Base-by-base conservation (phyloP, 345 rosid genomes). In the Heritiera littoralis region DNA sequence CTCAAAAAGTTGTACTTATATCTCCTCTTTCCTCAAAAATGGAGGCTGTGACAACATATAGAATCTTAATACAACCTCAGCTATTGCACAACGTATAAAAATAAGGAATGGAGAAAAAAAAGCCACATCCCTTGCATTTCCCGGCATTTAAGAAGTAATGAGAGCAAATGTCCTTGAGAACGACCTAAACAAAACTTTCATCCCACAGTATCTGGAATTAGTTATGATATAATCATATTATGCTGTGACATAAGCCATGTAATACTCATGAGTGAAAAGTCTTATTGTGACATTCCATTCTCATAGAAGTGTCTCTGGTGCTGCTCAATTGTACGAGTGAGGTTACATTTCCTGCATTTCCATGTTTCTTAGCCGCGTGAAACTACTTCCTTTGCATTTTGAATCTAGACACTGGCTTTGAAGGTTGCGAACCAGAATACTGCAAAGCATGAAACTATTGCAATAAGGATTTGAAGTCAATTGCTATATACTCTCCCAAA, bases 381-480 rank as follows among this genome's bases (percentile, higher is more conserved):
- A 67, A 51, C 89, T 95, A 90, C 68, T 80, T 87, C 81, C 97
- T 89, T 77, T 83, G 91, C 88, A 89, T 84, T 87, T 86, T 93
- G 86, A 93, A 95, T 86, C 95, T 90, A 74, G 99, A 95, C 75
- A 91, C 81, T 7, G 91, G 97, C 83, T 85, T 92, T 14, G 95
- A 85, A 72, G 94, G 89, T 77, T 90, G 89, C 45, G 89, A 80
- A 77, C 55, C 75, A 51, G 88, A 80, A 71, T 81, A 74, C 96
- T 91, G 88, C 83, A 75, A 78, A 54, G 58, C 82, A 71, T 72
- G 81, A 76, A 51, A 20, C 14, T 52, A 52, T 32, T 38, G 52
- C 59, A 59, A 15, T 73, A 17, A 77, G 52, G 45, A 78, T 59
- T 70, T 17, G 23, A 49, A 54, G 77, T 38, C 41, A 7, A 38